A percentile compares a stretch with the other conserved stretches of the same genome.
Conservation (phyloP, 2,329 filamentous ascomycete genomes). For the Thelonectria olida region DNA sequence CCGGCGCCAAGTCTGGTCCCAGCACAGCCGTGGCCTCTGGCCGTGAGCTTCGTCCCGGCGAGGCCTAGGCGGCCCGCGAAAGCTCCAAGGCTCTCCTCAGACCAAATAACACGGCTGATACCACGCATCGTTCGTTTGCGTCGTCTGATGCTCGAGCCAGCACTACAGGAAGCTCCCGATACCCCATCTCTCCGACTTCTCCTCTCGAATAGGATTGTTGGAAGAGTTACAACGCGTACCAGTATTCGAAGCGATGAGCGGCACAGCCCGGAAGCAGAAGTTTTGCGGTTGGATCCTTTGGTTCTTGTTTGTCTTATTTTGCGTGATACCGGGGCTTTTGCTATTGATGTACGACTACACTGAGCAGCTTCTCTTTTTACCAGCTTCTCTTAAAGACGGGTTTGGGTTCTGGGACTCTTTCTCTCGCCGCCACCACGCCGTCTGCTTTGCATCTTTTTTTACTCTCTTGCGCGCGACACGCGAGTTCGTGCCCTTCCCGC, state of each 20-base stretch:
- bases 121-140: constrained; percentile 19
- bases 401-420: constrained; percentile 15
- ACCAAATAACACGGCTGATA: constrained; percentile 1
- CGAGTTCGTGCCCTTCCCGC: constrained; percentile 4
- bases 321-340: constrained; percentile 5
- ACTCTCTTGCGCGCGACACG: neutral
- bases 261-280: constrained; percentile 3
- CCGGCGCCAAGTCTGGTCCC: constrained; percentile 53
- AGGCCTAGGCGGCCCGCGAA: constrained; percentile 50
- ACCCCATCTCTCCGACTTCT: constrained; percentile 1
- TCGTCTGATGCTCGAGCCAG: constrained; percentile 19
- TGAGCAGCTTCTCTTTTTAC: constrained; percentile 3
- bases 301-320: constrained; percentile 18
- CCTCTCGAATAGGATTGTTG: constrained; percentile 8
- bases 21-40: constrained; percentile 61
- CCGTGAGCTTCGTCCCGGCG: constrained; percentile 61
- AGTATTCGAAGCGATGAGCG: neutral
- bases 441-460: constrained; percentile 4
- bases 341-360: constrained; percentile 33
- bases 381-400: constrained; percentile 17
- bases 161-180: neutral
- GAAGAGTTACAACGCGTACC: neutral
- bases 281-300: constrained; percentile 15
- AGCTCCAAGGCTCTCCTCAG: constrained; percentile 35
- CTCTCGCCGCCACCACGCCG: constrained; percentile 5